Base-by-base conservation (phyloP, 495 filamentous ascomycete species). In the Tuber aestivum region DNA sequence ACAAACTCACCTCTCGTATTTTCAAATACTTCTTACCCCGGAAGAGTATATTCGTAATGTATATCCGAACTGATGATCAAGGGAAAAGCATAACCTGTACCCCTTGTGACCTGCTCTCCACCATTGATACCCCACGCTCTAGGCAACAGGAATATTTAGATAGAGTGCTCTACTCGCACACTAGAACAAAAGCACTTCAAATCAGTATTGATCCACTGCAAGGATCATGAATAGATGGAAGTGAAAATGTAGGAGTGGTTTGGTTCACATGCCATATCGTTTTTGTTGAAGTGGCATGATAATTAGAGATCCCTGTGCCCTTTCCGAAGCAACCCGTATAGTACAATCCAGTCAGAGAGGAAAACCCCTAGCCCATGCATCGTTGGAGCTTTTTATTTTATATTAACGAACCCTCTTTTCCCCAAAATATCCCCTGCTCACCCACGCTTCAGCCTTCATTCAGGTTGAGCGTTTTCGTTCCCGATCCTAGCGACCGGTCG, bases 301-400 rank as follows among this genome's bases (percentile, higher is more conserved):
- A 65, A 65, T 35, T 27, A 65, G 27, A 14, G 56, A 65, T 65
- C 56, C 56, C 56, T 65, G 56, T 27, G 56, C 14, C 56, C 18
- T 35, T 65, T 65, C 56, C 56, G 56, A 65, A 65, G 56, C 12
- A 27, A 65, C 56, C 56, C 56, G 56, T 35, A 61, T 16, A 61
- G 50, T 32, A 65, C 16, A 65, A 65, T 65, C 56, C 56, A 65
- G 56, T 32, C 32, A 65, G 56, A 61, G n/a, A 65, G 56, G 56
- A 35, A 14, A 65, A 35, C 35, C 27, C 56, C 56, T 65, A 65
- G 27, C 27, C 56, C 56, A 65, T 35, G n/a, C 56, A 18, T 65
- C 27, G 56, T 32, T n/a, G 56, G 56, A 65, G 27, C n/a, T 65
- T n/a, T 65, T n/a, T 65, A 35, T 35, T 32, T 35, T 65, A 65